Conservation (phyloP, 352 stramenopile species). For the Stephanocyclus meneghinianus region DNA sequence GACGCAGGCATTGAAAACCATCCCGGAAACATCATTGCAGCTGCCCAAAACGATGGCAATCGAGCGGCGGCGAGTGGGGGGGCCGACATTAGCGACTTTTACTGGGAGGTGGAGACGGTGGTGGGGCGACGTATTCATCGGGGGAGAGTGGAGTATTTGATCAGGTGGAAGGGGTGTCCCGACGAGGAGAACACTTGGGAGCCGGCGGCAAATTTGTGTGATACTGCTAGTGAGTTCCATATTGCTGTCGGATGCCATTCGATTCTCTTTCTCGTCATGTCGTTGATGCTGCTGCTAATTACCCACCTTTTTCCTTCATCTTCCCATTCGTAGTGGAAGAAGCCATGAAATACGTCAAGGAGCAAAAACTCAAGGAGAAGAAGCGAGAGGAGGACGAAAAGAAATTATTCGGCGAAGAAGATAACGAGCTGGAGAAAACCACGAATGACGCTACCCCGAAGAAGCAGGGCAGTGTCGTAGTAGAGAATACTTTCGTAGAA, state of each 20-base stretch:
- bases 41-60: neutral
- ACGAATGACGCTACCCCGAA: neutral
- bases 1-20: conserved; percentile 21
- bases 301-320: too few species aligned
- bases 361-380: conserved; percentile 49
- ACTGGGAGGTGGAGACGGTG: conserved; percentile 55
- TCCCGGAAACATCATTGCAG: conserved; percentile 32
- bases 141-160: conserved; percentile 61
- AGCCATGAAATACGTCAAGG: conserved; percentile 50
- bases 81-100: conserved; percentile 41
- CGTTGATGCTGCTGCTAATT: neutral
- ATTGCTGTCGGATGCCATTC: neutral
- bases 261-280: neutral
- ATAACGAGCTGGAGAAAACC: conserved; percentile 6
- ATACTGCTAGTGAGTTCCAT: conserved; percentile 54
- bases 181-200: conserved; percentile 72
- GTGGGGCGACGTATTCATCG: conserved; percentile 37
- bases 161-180: conserved; percentile 64
- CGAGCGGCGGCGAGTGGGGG: neutral
- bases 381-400: conserved; percentile 45
- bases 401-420: conserved; percentile 39
- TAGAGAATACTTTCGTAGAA: conserved; percentile 4
- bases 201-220: conserved; percentile 60
- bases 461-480: neutral
- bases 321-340: conserved; percentile 41